Evolutionary conservation across 176 grass and related monocot genomes (phyloP), one percentile per base, ranked within the genome.

Genomic region (Lolium multiflorum): DNA sequence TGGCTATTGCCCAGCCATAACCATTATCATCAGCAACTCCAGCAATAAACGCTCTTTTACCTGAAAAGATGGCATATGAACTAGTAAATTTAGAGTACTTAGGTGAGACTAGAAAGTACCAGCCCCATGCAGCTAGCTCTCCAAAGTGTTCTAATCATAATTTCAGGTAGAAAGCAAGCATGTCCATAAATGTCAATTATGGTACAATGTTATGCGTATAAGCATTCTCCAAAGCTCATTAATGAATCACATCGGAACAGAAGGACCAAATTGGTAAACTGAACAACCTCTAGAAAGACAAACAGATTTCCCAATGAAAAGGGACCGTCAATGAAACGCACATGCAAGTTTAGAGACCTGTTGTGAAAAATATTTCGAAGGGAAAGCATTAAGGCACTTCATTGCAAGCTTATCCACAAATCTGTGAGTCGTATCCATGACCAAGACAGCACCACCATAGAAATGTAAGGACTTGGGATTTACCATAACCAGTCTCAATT

Each of bases 1-100:
- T 96, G 59, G 96, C 93, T 77, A 98, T 94, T 84, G 96, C 96
- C 96, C 96, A 98, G 61, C 96, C 96, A 88, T 96, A 98, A 60
- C 96, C 96, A 96, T 98, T 98, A 73, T 98, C 96, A 91, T 96
- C 96, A 82, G 96, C 96, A 26, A 98, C 85, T 87, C 96, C 96
- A 88, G 93, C 96, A 91, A 98, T 96, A 85, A 98, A 98, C 61
- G 93, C 96, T 71, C 93, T 96, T 89, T 96, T 96, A 64, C 96
- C 96, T 98, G 70, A 60, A 74, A 57, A 43, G 52, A 63, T 20
- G 26, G 21, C 37, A 62, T 35, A 77, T 66, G 57, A 62, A 84
- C n/a, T 68, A 49, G 69, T n/a, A 50, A 50, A 74, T 43, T 43
- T 43, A 43, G 41, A 43, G 41, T 43, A 43, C 47, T 49, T 25